Base-by-base conservation (phyloP, 1,139 yeast species). In the Tardiomyces depauwii region DNA sequence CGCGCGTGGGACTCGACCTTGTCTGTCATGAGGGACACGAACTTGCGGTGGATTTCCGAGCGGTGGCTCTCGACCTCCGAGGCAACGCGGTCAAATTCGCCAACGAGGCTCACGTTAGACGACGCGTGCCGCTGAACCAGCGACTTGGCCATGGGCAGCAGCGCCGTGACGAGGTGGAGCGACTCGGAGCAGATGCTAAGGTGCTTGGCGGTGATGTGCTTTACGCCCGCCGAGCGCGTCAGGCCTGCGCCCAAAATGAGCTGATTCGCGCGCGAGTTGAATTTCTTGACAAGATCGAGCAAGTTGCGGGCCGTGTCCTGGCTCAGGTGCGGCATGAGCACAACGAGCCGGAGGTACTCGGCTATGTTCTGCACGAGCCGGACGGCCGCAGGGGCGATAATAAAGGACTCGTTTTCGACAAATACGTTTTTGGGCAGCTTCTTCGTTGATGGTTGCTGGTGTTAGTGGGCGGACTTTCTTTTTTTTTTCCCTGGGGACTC, bases 241-340 rank as follows among this genome's bases (percentile, higher is more conserved):
- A 93, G 93, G 33, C 86, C 87, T 1, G 91, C 89, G 42, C 82
- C 83, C 40, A 84, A 66, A 42, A 84, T 81, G 2, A 86, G 75
- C 53, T 78, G 79, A 4, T 76, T 73, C 3, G 78, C 67, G 49
- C 78, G 76, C 11, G 77, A 65, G 55, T 82, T 81, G 60, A 77
- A 66, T 18, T 74, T 61, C 49, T 75, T 71, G 47, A 81, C 62
- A 45, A 77, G 68, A 44, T 75, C 82, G 40, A 76, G 56, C 27
- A 80, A 51, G 51, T 74, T 55, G 5, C 49, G 43, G 2, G 60
- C 53, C 2, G 61, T 52, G n/a, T 63, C 72, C 16, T 65, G 62
- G 41, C 72, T 70, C 21, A 76, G 62, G 40, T 67, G 68, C 1
- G 80, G 77, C 51, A 82, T 74, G 14, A 73, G 68, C 45, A 71